phyloP scores from a whole-genome alignment of 352 stramenopile genomes.

The Pelagophyceae sp. region DNA sequence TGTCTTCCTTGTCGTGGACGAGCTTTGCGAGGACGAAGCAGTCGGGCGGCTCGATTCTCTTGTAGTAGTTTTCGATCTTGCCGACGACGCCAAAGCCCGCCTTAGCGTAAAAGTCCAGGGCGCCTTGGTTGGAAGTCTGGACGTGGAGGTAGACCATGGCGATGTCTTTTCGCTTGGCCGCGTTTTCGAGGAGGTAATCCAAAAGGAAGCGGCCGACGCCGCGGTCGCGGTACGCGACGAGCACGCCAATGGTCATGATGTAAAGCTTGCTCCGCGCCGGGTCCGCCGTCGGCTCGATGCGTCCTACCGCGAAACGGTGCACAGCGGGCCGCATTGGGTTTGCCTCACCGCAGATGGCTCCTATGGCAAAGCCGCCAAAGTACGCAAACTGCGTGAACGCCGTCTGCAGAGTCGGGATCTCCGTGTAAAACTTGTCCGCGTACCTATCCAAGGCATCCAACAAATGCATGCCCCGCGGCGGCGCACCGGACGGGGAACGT shows the following conservation, averaged over 20 bases:
- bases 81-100: constrained; percentile 73
- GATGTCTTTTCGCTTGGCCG: constrained; percentile 35
- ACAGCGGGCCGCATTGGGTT: constrained; percentile 8
- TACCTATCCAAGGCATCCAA: too few species aligned
- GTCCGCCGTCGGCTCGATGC: background rate
- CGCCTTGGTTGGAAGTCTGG: constrained; percentile 78
- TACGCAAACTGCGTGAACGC: constrained; percentile 65
- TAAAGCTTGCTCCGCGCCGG: constrained; percentile 53
- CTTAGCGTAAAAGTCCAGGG: constrained; percentile 76
- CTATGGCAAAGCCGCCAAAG: constrained; percentile 63
- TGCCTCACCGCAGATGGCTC: constrained; percentile 69
- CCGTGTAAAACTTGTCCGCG: constrained; percentile 78
- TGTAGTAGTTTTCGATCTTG: constrained; percentile 86
- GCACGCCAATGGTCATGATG: constrained; percentile 85
- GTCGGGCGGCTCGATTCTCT: constrained; percentile 77
- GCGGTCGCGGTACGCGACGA: constrained; percentile 68
- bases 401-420: constrained; percentile 57
- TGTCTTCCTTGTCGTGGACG: background rate
- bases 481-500: constrained; percentile 83
- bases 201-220: constrained; percentile 63
- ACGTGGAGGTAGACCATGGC: constrained; percentile 72
- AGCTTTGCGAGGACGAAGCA: constrained; percentile 78
- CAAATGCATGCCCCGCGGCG: too few species aligned
- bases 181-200: constrained; percentile 44
- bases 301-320: too few species aligned